A percentile compares a stretch with the other conserved stretches of the same genome.
These are phyloP conservation scores for Phytophthora pistaciae DNA, from an alignment of 352 stramenopile genomes.

Conservation along the genomic window DNA sequence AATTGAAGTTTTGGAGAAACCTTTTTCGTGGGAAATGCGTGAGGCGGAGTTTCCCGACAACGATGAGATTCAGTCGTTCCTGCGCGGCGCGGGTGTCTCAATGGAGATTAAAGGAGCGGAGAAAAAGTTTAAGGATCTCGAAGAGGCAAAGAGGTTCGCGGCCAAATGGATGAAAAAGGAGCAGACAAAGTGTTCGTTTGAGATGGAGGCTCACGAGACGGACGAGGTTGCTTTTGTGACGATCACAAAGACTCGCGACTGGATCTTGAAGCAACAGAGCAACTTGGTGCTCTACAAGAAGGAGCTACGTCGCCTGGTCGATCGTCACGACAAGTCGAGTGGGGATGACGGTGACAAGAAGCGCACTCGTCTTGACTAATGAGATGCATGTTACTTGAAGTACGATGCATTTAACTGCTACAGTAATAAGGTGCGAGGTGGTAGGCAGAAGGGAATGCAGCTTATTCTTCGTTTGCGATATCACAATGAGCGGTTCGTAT, in stretches of 20 bases:
- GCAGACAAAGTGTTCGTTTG: background rate
- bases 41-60: background rate
- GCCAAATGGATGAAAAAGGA: background rate
- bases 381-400: background rate
- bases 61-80: background rate
- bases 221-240: background rate
- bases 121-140: background rate
- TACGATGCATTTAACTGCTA: background rate
- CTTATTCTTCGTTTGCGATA: too few species aligned
- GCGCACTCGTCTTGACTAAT: too few species aligned
- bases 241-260: background rate
- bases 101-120: background rate
- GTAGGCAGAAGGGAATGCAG: too few species aligned
- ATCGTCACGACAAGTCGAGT: background rate
- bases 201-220: background rate
- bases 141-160: background rate
- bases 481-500: too few species aligned
- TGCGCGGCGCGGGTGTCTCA: background rate
- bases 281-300: background rate
- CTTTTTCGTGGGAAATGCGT: background rate
- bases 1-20: background rate
- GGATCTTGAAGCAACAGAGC: background rate
- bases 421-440: too few species aligned
- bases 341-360: background rate
- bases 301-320: background rate